These are phyloP conservation scores for Leccinum subtestaceum DNA, from an alignment of 768 basidiomycete species.

Conservation along the genomic window DNA sequence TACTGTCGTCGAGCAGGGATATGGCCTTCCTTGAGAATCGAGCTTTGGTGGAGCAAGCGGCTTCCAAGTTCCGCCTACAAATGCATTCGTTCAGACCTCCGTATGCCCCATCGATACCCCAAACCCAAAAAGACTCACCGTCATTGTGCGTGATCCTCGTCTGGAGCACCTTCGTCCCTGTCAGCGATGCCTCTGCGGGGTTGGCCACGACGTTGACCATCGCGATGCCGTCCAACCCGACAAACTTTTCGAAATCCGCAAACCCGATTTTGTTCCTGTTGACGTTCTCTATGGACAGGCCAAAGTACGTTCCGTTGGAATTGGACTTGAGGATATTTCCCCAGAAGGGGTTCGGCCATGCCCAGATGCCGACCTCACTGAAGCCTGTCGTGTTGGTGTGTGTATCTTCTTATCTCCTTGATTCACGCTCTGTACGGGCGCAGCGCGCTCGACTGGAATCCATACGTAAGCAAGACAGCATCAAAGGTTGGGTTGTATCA, in stretches of 20 bases:
- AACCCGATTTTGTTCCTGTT: slow-evolving; percentile 87
- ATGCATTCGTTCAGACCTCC: background rate
- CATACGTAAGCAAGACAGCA: too few species aligned
- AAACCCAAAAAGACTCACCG: slow-evolving; percentile 45
- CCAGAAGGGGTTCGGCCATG: slow-evolving; percentile 55
- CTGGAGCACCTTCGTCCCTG: slow-evolving; percentile 72
- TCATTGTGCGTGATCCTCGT: slow-evolving; percentile 95
- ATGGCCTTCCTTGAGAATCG: slow-evolving; percentile 75
- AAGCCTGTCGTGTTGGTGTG: too few species aligned
- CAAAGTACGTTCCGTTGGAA: slow-evolving; percentile 97
- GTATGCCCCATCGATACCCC: background rate
- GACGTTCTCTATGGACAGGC: slow-evolving; percentile 79
- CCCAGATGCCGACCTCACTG: too few species aligned
- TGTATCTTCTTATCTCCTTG: too few species aligned
- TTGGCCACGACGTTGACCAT: slow-evolving; percentile 89
- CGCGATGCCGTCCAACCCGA: slow-evolving; percentile 93
- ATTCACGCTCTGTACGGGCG: too few species aligned
- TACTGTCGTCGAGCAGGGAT: slow-evolving; percentile 70
- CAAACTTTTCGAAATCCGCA: slow-evolving; percentile 98
- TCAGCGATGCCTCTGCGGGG: slow-evolving; percentile 66
- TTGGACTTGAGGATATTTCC: slow-evolving; percentile 95
- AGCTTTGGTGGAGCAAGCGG: slow-evolving; percentile 65
- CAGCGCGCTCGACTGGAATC: too few species aligned
- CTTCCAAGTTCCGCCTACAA: slow-evolving; percentile 82
- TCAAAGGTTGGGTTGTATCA: too few species aligned